Evolutionary conservation across 495 filamentous ascomycete genomes (phyloP).

Genomic region (Daldinia bambusicola): DNA sequence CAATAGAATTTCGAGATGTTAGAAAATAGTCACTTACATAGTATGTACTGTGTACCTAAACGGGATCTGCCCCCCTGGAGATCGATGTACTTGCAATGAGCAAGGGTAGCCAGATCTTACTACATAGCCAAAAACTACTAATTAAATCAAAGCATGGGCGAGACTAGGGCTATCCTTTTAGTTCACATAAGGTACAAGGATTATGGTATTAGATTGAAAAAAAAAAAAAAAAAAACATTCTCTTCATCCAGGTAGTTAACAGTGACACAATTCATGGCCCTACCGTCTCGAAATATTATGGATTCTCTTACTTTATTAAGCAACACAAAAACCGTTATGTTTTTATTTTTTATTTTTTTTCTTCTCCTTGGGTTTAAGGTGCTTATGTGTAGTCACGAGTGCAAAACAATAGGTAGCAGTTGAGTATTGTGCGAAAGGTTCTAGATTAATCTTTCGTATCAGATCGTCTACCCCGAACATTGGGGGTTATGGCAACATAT

Average conservation of each 20-base stretch:
- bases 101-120: conserved; percentile 41
- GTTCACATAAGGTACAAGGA: conserved; percentile 9
- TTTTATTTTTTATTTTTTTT: neutral
- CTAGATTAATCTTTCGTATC: neutral
- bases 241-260: conserved; percentile 3
- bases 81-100: conserved; percentile 42
- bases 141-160: conserved; percentile 33
- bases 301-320: neutral
- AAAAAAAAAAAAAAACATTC: conserved; percentile 1
- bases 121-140: conserved; percentile 22
- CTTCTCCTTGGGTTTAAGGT: neutral
- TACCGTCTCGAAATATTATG: neutral
- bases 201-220: conserved; percentile 10
- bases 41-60: conserved; percentile 34
- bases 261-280: conserved; percentile 10
- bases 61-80: conserved; percentile 33
- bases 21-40: conserved; percentile 14
- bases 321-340: conserved; percentile 1
- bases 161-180: conserved; percentile 5
- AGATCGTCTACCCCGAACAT: neutral
- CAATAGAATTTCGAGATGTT: conserved; percentile 35
- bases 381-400: neutral
- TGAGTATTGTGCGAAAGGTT: neutral
- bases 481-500: too few relatives aligned
- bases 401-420: neutral